Base-by-base conservation (phyloP, 441 rosid genomes). In the Eruca vesicaria region DNA sequence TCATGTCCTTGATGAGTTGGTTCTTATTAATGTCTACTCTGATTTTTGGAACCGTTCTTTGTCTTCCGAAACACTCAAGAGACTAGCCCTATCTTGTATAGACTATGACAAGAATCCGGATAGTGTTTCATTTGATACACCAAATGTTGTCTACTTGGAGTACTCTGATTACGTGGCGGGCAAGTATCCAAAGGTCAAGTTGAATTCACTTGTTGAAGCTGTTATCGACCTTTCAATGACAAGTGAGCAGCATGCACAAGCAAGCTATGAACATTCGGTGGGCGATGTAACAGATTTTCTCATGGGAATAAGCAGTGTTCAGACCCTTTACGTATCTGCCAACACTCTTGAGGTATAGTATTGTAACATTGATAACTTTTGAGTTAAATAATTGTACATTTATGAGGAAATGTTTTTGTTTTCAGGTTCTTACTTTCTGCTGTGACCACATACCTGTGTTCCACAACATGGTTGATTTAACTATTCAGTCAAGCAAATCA, bases 91-190 rank as follows among this genome's bases (percentile, higher is more conserved):
- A 4, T 19, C 58, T 15, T 31, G 56, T 50, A 50, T 50, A 9
- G 56, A 50, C 12, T 50, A 3, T 50, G 56, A 50, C 9, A 50
- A 18, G 18, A 50, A 50, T 50, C 56, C 56, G 23, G 56, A 53
- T 29, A 59, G 63, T 32, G 38, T 59, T 29, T 59, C 63, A 8
- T 59, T 59, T 59, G 36, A 59, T 59, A 59, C 63, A 4, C 63
- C 63, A 1, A 59, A 29, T n/a, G 20, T 29, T 15, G 63, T 59
- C 38, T 59, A 29, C 38, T 28, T 59, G 32, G 20, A n/a, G 6
- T 59, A 59, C 9, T 29, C 7, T 4, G 36, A 29, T 59, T 26
- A 3, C 4, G 32, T 59, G 0, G 20, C 63, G 20, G 38, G 5
- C 21, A 59, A 59, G 38, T 59, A 59, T 59, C 63, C 63, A 8